Evolutionary conservation across 441 rosid species (phyloP), one percentile per base, ranked within the genome.

Genomic region (Pelargonium cotyledonis): DNA sequence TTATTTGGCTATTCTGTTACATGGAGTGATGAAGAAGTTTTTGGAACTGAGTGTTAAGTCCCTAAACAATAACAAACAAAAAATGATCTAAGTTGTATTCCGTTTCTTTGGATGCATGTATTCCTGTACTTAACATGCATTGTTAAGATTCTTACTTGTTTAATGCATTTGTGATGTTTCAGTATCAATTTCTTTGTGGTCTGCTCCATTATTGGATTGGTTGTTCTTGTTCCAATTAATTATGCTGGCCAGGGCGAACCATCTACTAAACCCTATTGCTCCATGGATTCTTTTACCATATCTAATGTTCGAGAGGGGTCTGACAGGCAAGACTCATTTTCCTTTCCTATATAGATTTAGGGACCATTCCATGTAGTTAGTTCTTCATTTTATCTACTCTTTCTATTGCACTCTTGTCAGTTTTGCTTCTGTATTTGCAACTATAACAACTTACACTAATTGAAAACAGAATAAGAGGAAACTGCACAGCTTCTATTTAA

Each of bases 221-320:
- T 82, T 69, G 67, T 89, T n/a, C 93, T 91, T 75, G 83, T 89
- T 62, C 98, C 98, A 1, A 75, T 91, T 68, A 89, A 89, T 77
- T 91, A 84, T 66, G 81, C 78, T 35, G 90, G 83, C 65, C 79
- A 83, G 53, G 85, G 80, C 31, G 88, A 78, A 19, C 78, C 80
- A 10, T 77, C 82, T 6, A 8, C 1, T n/a, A 72, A 57, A 47
- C 61, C 65, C 66, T 55, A 74, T 57, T 78, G 68, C 69, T 80
- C 88, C 35, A 72, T 89, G 95, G 93, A 88, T 81, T 77, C 86
- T 67, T 88, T 86, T 77, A 75, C 93, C 3, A 89, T 94, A 68
- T 85, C 98, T 47, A 89, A 87, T 72, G 72, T 94, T 63, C 19
- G 72, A 40, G 79, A 79, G 66, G 90, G 95, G 78, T 94, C 98